phyloP scores from a whole-genome alignment of 371 early-diverging fungal genomes.

The Syncephalastrum contaminatum region DNA sequence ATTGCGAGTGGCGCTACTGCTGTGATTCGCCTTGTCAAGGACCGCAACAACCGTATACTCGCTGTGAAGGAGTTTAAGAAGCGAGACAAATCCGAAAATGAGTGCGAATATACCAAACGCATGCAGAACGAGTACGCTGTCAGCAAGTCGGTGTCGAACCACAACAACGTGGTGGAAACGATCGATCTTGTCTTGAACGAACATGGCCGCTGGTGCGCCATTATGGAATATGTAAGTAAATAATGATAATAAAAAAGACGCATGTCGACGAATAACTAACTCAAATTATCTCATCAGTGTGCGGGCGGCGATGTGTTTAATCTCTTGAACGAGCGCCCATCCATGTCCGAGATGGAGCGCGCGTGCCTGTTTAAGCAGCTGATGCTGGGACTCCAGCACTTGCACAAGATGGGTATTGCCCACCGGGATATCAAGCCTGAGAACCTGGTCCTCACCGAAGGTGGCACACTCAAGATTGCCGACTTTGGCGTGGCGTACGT shows the following conservation, averaged over 20 bases:
- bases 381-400: conserved; percentile 92
- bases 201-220: conserved; percentile 54
- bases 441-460: conserved; percentile 85
- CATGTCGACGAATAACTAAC: neutral
- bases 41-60: conserved; percentile 22
- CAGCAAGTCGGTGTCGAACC: conserved; percentile 55
- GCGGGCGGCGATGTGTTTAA: conserved; percentile 66
- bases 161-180: conserved; percentile 67
- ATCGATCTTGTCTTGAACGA: conserved; percentile 66
- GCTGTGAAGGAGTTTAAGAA: conserved; percentile 66
- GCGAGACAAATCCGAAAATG: conserved; percentile 49
- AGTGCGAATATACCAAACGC: conserved; percentile 64
- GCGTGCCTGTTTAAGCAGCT: conserved; percentile 81
- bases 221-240: conserved; percentile 61
- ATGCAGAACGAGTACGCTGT: conserved; percentile 75
- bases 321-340: conserved; percentile 35
- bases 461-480: conserved; percentile 91
- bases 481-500: conserved; percentile 98
- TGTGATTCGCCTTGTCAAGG: conserved; percentile 69
- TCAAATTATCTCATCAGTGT: conserved; percentile 29
- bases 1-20: conserved; percentile 51
- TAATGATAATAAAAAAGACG: neutral
- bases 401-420: conserved; percentile 91
- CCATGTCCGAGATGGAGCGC: conserved; percentile 43
- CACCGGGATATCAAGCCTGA: conserved; percentile 90